These are phyloP conservation scores for Vicia villosa DNA, from an alignment of 306 rosid genomes.

Conservation along the genomic window DNA sequence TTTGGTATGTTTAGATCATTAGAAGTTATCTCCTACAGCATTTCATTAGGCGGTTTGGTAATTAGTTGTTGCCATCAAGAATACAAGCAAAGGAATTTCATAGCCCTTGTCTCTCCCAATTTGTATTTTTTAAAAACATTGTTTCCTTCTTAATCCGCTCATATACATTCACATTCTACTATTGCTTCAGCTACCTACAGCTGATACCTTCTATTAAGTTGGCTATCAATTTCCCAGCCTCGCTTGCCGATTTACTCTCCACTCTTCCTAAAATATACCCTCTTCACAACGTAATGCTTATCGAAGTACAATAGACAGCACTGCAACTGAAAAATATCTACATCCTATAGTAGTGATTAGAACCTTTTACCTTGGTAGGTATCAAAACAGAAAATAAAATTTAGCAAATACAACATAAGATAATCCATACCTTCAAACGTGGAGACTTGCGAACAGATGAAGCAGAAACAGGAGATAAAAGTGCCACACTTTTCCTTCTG, in stretches of 20 bases:
- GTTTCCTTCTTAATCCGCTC: not conserved
- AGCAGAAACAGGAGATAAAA: slow-evolving; percentile 59
- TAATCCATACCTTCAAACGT: slow-evolving; percentile 57
- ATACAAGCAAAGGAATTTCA: not conserved
- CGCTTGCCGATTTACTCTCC: not conserved
- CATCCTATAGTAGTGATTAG: slow-evolving; percentile 1
- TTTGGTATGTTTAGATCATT: too few species aligned
- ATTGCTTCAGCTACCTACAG: not conserved
- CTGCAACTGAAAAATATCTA: slow-evolving; percentile 6
- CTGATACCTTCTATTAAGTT: not conserved
- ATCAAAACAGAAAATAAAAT: slow-evolving; percentile 8
- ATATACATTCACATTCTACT: not conserved
- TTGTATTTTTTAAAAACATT: not conserved
- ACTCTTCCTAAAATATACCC: not conserved
- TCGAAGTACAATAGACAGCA: slow-evolving; percentile 11
- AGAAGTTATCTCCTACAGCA: not conserved
- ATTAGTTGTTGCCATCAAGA: not conserved
- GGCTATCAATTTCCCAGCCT: not conserved
- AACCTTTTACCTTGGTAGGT: not conserved
- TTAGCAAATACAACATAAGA: slow-evolving; percentile 16
- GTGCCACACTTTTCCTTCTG: slow-evolving; percentile 40
- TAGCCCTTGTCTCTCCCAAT: not conserved
- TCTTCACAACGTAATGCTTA: not conserved
- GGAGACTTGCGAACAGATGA: slow-evolving; percentile 65
- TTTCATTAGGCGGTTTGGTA: not conserved